Base-by-base conservation (phyloP, 2,329 filamentous ascomycete genomes). In the Exophiala oligosperma region DNA sequence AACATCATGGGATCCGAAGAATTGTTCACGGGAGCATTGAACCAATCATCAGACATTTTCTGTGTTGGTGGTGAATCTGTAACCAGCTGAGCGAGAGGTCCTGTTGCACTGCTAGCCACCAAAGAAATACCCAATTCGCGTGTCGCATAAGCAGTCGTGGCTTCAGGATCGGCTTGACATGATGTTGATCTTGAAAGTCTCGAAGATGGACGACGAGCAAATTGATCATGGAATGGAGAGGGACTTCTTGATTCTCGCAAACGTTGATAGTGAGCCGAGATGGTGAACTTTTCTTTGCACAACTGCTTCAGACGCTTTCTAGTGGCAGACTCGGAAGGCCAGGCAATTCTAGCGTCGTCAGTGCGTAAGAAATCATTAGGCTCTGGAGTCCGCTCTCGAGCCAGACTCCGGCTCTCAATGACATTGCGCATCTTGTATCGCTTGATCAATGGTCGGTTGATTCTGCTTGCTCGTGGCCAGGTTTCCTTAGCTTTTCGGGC, bases 251-350 rank as follows among this genome's bases (percentile, higher is more conserved):
- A 81, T 61, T 81, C 78, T 61, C 87, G 75, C 65, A 87, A 76
- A 59, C 85, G 79, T 68, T 86, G 83, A 68, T 87, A 87, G 66
- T 87, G 84, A 21, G 84, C 83, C 37, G 84, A 81, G 50, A 87
- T 80, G 5, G 79, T 82, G 57, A 85, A 83, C 67, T 85, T 84
- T 62, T 79, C 77, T 69, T 82, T 84, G 70, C 84, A 86, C 14
- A 88, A 72, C 49, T 81, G 74, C 62, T 85, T 81, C 24, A 88
- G 72, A 60, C 84, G 76, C 62, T 79, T 77, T 54, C 85, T 76
- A 17, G 83, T 85, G 24, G 82, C 81, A 49, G 81, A 77, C 66
- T 85, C 82, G 51, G 76, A 78, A 38, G 84, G 84, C 79, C 83
- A 87, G 38, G 74, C 67, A 26, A 74, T 67, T 61, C 76, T 73